Conservation (phyloP, 345 rosid genomes). For the Corchorus capsularis region DNA sequence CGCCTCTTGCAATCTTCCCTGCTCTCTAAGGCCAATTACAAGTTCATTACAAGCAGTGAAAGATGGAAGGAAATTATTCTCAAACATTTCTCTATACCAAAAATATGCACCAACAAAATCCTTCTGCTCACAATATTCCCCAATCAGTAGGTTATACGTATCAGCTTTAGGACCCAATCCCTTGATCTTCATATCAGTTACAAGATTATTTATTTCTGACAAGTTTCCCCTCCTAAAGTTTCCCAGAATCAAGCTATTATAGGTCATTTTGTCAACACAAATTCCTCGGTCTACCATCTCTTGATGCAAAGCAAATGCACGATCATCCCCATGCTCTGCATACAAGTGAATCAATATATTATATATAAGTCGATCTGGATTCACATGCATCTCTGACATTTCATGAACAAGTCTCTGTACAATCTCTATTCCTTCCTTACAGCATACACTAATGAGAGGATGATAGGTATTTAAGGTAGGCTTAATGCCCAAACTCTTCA, state of each 20-base stretch:
- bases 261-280: constrained; percentile 57
- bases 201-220: constrained; percentile 40
- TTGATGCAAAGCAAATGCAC: constrained; percentile 43
- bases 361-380: constrained; percentile 60
- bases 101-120: constrained; percentile 57
- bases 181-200: constrained; percentile 56
- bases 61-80: constrained; percentile 46
- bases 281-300: constrained; percentile 62
- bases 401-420: constrained; percentile 56
- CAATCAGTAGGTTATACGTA: constrained; percentile 64
- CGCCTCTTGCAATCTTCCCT: constrained; percentile 58
- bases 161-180: constrained; percentile 60
- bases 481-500: constrained; percentile 61
- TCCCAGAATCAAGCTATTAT: constrained; percentile 67
- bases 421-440: constrained; percentile 46
- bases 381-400: constrained; percentile 48
- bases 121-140: constrained; percentile 53
- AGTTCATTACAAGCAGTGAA: constrained; percentile 46
- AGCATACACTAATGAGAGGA: constrained; percentile 53
- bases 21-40: constrained; percentile 52
- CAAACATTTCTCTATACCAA: constrained; percentile 78
- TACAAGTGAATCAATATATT: constrained; percentile 56
- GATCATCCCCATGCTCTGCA: constrained; percentile 51
- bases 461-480: constrained; percentile 62
- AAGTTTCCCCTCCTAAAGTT: constrained; percentile 48